Base-by-base conservation (phyloP, 169 alveolate genomes). In the Fabrea salina region DNA sequence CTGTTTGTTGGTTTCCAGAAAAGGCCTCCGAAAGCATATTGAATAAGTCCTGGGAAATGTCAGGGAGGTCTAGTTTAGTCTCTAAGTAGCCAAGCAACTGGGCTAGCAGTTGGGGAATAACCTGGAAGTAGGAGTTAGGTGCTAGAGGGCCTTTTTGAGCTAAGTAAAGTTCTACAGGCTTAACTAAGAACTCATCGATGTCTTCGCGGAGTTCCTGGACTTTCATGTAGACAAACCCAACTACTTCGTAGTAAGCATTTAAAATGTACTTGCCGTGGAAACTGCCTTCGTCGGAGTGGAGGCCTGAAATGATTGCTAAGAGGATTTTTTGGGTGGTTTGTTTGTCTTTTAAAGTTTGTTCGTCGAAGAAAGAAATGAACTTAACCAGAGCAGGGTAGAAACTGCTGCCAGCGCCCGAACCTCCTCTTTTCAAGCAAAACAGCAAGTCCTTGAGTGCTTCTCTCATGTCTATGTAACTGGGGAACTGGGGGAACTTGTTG, bases 221-320 rank as follows among this genome's bases (percentile, higher is more conserved):
- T 27, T 37, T 61, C 25, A 33, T 30, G 39, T 27, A 61, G 25
- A 61, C 22, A 61, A n/a, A 61, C n/a, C 32, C 41, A 0, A 61
- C 22, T 1, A 61, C 74, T 61, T 61, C 74, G 39, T 33, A 61
- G 39, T 30, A 61, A 61, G 74, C 74, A 30, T 61, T 61, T 37
- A 61, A 61, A 61, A 30, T 30, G 49, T 32, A 25, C 13, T 27
- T 61, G 11, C 74, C 74, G 25, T 61, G 74, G 50, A 61, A 61
- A 2, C 49, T 37, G 8, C 74, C 74, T 32, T 61, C 74, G 2
- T 61, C 74, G 11, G 74, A 61, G 49, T 27, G 8, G 11, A 61
- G 25, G 0, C 74, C 74, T 61, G 32, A 33, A 8, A 61, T 16
- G 0, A 61, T 61, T 8, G 41, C 74, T 16, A 30, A 16, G n/a